Conservation (phyloP, 805 yeast species). For the Candida incommunis region DNA sequence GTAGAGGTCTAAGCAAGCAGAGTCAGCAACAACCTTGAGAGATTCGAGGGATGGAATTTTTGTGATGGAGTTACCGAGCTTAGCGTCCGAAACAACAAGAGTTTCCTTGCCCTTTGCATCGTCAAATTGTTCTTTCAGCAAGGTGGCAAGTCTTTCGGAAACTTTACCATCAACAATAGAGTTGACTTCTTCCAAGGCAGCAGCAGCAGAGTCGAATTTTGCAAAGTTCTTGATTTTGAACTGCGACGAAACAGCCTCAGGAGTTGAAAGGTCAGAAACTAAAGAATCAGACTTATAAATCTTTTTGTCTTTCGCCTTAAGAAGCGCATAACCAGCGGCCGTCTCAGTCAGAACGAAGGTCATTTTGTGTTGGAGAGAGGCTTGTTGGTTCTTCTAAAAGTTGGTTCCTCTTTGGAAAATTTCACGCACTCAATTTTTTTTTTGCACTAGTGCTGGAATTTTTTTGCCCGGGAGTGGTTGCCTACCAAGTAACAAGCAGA, state of each 20-base stretch:
- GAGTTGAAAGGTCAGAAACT: constrained; percentile 61
- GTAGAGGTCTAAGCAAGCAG: constrained; percentile 85
- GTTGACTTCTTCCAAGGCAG: constrained; percentile 90
- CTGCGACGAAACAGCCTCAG: constrained; percentile 76
- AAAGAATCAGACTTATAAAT: constrained; percentile 72
- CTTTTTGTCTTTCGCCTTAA: constrained; percentile 96
- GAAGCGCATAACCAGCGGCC: constrained; percentile 95
- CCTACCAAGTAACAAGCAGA: too few species aligned
- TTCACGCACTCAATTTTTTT: neutral
- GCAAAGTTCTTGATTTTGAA: constrained; percentile 93
- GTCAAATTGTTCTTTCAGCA: constrained; percentile 29
- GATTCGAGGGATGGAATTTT: constrained; percentile 63
- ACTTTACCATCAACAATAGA: constrained; percentile 90
- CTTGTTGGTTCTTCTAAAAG: too few species aligned
- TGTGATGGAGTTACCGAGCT: constrained; percentile 91
- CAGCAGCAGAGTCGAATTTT: constrained; percentile 87
- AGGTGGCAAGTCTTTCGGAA: constrained; percentile 61
- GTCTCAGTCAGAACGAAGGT: constrained; percentile 74
- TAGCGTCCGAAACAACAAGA: constrained; percentile 86
- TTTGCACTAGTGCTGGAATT: too few species aligned
- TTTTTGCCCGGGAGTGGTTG: too few species aligned
- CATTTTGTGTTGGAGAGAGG: too few species aligned
- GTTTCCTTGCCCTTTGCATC: constrained; percentile 49
- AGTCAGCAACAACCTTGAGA: constrained; percentile 83
- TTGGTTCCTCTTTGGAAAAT: too few species aligned